A percentile compares a stretch with the other conserved stretches of the same genome.
Evolutionary conservation across 176 grass and related monocot genomes (phyloP).

Genomic region (Juncus effusus): DNA sequence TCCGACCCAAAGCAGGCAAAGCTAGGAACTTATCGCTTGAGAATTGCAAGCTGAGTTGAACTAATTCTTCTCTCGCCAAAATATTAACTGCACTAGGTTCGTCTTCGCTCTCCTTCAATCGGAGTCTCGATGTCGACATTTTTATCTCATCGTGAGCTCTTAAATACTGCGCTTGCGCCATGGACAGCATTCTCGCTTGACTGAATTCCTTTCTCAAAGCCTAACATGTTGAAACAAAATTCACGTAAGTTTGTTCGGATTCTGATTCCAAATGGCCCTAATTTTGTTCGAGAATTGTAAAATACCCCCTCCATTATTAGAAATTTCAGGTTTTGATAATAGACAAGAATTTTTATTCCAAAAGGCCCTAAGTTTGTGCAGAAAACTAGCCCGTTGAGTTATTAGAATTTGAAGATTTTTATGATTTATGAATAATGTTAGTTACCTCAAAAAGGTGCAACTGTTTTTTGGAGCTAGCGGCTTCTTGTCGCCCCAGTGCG

Average conservation of each 20-base stretch:
- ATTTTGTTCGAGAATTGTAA: no score
- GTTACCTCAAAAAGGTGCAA: conserved; percentile 87
- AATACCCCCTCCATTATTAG: no score
- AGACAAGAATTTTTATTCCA: no score
- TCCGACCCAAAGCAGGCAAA: conserved; percentile 59
- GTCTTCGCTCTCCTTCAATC: conserved; percentile 70
- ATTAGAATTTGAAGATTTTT: no score
- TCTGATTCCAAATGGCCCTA: conserved; percentile 8
- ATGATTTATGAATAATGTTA: conserved; percentile 9
- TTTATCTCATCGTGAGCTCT: conserved; percentile 89
- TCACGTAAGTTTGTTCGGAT: conserved; percentile 10
- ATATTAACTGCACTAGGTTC: conserved; percentile 63
- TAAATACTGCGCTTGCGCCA: conserved; percentile 69
- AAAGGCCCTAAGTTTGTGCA: no score
- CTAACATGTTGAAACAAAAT: conserved; percentile 40
- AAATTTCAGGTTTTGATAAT: no score
- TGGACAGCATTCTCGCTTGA: conserved; percentile 78
- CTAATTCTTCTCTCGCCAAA: conserved; percentile 65
- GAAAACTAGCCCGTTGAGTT: no score
- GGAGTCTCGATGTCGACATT: conserved; percentile 77
- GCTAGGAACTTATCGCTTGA: conserved; percentile 77
- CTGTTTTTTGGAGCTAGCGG: conserved; percentile 62
- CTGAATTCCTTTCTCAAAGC: conserved; percentile 91
- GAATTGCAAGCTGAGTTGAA: conserved; percentile 71
- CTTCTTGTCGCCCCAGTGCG: conserved; percentile 48